A percentile compares a stretch with the other conserved stretches of the same genome.
Evolutionary conservation across 306 rosid species (phyloP).

Genomic region (Crotalaria pallida): DNA sequence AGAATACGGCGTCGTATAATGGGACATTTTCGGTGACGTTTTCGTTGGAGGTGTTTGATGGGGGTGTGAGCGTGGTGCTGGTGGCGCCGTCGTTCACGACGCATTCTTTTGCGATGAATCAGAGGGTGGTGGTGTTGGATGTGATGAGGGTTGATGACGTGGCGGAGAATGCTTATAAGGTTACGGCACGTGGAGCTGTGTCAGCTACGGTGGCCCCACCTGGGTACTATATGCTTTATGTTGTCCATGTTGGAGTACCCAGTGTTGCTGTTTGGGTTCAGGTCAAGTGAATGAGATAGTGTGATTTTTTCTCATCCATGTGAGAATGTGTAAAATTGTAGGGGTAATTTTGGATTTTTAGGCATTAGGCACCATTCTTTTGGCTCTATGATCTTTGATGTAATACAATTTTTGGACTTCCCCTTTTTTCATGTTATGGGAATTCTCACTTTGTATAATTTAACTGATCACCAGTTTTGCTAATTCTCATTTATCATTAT

Average conservation of each 20-base stretch:
- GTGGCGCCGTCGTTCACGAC: constrained; percentile 72
- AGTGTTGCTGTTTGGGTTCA: constrained; percentile 58
- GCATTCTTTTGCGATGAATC: constrained; percentile 69
- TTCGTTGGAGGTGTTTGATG: constrained; percentile 5
- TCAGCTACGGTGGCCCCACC: constrained; percentile 57
- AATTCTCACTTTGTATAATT: no score
- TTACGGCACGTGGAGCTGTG: constrained; percentile 45
- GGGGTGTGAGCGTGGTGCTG: constrained; percentile 22
- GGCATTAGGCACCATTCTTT: not conserved
- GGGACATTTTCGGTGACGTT: constrained; percentile 35
- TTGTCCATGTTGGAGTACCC: constrained; percentile 65
- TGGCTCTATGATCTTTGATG: not conserved
- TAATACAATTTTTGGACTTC: no score
- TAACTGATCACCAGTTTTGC: no score
- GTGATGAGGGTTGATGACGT: constrained; percentile 16
- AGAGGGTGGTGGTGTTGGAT: constrained; percentile 43
- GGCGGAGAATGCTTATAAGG: constrained; percentile 26
- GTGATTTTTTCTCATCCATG: no score
- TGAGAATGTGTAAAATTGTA: no score
- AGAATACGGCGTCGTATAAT: constrained; percentile 30
- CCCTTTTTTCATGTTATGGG: no score
- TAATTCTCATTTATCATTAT: no score
- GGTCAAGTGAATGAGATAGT: constrained; percentile 23
- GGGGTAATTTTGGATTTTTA: not conserved
- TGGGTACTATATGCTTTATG: constrained; percentile 55